These are phyloP conservation scores for Coemansia javaensis DNA, from an alignment of 192 early-diverging fungal species.

Conservation along the genomic window DNA sequence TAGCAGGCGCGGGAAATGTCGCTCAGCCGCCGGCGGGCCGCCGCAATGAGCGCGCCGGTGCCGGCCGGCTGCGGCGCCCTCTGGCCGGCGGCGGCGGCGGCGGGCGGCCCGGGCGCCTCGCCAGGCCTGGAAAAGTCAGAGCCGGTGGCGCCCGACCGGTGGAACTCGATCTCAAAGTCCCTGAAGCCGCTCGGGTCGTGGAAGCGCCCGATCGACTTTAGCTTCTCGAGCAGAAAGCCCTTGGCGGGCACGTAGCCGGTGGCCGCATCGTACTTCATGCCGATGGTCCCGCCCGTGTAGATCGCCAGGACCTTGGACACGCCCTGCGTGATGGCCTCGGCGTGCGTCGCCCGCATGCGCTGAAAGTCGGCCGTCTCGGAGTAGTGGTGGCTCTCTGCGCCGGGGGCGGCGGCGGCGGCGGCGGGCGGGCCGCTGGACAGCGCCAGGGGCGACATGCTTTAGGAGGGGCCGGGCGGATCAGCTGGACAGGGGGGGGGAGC, in stretches of 20 bases:
- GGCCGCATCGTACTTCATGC: slow-evolving; percentile 71
- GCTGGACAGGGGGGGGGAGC: no score
- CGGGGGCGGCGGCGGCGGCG: background rate
- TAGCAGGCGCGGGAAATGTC: slow-evolving; percentile 22
- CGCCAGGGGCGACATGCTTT: slow-evolving; percentile 20
- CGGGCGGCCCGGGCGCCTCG: slow-evolving; percentile 3
- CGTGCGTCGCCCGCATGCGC: slow-evolving; percentile 50
- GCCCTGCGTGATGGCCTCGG: slow-evolving; percentile 64
- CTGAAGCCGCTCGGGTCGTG: slow-evolving; percentile 62
- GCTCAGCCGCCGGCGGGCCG: slow-evolving; percentile 25
- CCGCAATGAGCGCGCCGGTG: slow-evolving; percentile 22
- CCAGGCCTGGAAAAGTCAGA: background rate
- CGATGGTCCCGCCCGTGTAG: slow-evolving; percentile 95
- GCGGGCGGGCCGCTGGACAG: slow-evolving; percentile 14
- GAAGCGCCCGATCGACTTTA: slow-evolving; percentile 73
- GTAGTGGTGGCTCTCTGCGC: slow-evolving; percentile 42
- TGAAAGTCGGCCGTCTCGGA: slow-evolving; percentile 52
- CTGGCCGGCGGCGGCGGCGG: background rate
- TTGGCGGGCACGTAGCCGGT: slow-evolving; percentile 72
- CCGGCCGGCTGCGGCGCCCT: slow-evolving; percentile 13
- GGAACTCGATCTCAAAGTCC: slow-evolving; percentile 49
- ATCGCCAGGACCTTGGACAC: slow-evolving; percentile 80
- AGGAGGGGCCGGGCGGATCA: no score
- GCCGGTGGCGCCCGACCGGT: slow-evolving; percentile 18
- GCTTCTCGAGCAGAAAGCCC: slow-evolving; percentile 75